Evolutionary conservation across 1,284 basidiomycete genomes (phyloP).

Genomic region (Earliella scabrosa): DNA sequence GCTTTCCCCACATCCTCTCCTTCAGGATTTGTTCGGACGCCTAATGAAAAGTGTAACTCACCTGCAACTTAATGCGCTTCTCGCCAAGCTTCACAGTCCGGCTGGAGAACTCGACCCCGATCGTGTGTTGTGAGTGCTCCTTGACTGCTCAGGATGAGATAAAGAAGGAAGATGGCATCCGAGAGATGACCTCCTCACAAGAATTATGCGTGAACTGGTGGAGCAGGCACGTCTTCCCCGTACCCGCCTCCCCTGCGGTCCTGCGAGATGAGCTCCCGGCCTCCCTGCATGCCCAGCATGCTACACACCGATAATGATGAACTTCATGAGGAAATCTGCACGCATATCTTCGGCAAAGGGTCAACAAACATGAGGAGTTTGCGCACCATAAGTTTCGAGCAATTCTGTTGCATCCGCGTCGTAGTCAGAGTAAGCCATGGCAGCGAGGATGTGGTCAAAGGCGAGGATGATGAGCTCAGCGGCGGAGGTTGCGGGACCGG

Average conservation of each 20-base stretch:
- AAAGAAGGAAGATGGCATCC: constrained; percentile 9
- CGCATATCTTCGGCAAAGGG: constrained; percentile 7
- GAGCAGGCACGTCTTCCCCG: constrained; percentile 94
- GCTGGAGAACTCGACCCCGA: constrained; percentile 95
- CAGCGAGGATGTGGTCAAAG: constrained; percentile 3
- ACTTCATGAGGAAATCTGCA: constrained; percentile 95
- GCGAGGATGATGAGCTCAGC: constrained; percentile 8
- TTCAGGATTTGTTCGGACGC: constrained; percentile 4
- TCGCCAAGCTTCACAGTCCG: constrained; percentile 88
- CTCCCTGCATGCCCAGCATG: neutral
- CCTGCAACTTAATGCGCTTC: constrained; percentile 94
- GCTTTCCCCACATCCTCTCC: constrained; percentile 44
- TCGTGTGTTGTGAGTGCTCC: constrained; percentile 96
- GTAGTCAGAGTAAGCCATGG: constrained; percentile 51
- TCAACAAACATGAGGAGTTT: neutral
- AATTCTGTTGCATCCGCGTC: constrained; percentile 86
- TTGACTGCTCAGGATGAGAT: constrained; percentile 67
- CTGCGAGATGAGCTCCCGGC: constrained; percentile 1
- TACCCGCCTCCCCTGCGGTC: constrained; percentile 86
- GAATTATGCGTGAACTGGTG: constrained; percentile 96
- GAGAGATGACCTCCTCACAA: constrained; percentile 59
- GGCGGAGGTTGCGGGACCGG: constrained; percentile 14
- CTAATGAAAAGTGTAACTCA: constrained; percentile 38
- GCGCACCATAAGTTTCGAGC: constrained; percentile 88
- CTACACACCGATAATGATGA: constrained; percentile 88